Percentiles rank a stretch among this genome's conserved stretches.
These are phyloP conservation scores for Trapa bicornis DNA, from an alignment of 345 rosid species.

Conservation along the genomic window DNA sequence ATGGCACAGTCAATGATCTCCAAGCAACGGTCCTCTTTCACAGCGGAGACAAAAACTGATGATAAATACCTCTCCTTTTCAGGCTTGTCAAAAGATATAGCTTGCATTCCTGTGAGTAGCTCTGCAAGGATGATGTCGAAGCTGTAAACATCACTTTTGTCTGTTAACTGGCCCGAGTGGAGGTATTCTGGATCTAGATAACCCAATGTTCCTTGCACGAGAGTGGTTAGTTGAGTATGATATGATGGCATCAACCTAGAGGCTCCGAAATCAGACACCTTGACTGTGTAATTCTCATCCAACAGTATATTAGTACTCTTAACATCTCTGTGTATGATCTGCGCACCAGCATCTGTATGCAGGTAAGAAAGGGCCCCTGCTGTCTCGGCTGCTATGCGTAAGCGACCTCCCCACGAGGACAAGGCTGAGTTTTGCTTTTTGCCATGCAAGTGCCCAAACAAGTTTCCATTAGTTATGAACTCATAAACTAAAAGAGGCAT, in stretches of 20 bases:
- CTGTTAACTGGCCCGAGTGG: slow-evolving; percentile 4
- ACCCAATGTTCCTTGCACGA: slow-evolving; percentile 7
- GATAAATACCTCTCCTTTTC: slow-evolving; percentile 3
- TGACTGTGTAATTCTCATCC: slow-evolving; percentile 6
- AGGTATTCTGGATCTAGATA: slow-evolving; percentile 7
- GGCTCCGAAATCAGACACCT: slow-evolving; percentile 9
- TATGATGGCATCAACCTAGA: slow-evolving; percentile 2
- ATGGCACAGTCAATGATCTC: slow-evolving; percentile 8
- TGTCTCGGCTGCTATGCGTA: slow-evolving; percentile 21
- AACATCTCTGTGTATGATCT: slow-evolving; percentile 15
- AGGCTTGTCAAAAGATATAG: slow-evolving; percentile 1
- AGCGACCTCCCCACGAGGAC: slow-evolving; percentile 1
- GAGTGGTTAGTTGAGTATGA: not conserved
- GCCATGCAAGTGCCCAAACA: slow-evolving; percentile 25
- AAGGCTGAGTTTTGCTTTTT: slow-evolving; percentile 11
- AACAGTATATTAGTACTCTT: slow-evolving; percentile 5
- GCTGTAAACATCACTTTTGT: slow-evolving; percentile 6
- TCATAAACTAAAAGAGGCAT: slow-evolving; percentile 38
- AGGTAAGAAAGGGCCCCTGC: slow-evolving; percentile 24
- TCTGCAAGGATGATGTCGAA: slow-evolving; percentile 1
- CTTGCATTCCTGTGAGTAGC: not conserved
- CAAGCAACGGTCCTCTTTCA: slow-evolving; percentile 10
- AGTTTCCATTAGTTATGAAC: slow-evolving; percentile 29
- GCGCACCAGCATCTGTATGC: slow-evolving; percentile 22
- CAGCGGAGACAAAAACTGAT: slow-evolving; percentile 5